phyloP scores from a whole-genome alignment of 2,329 filamentous ascomycete species.

The Pseudogymnoascus sp. region DNA sequence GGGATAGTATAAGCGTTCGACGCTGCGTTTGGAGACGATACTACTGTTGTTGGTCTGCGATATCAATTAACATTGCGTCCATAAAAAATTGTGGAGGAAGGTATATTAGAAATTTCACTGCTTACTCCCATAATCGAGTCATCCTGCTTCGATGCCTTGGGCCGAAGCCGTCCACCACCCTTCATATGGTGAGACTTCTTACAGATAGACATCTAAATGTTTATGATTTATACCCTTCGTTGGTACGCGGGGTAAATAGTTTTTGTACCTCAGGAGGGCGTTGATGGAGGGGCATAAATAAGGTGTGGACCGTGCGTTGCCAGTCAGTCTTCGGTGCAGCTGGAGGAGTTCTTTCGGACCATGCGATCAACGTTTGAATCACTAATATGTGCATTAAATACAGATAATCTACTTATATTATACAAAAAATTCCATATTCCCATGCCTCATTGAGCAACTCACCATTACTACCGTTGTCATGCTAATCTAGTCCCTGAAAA shows the following conservation, averaged over 20 bases:
- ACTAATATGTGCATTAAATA: neutral
- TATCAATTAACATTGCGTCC: neutral
- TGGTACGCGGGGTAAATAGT: neutral
- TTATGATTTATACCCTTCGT: neutral
- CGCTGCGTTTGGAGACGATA: conserved; percentile 85
- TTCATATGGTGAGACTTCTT: neutral
- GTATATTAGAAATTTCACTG: conserved; percentile 13
- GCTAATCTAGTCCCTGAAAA: neutral
- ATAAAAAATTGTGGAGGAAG: neutral
- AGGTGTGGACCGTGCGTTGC: conserved; percentile 8
- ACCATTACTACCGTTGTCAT: neutral
- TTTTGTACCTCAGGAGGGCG: neutral
- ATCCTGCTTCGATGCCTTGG: conserved; percentile 34
- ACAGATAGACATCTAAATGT: neutral
- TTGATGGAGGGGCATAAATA: neutral
- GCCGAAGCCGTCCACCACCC: conserved; percentile 13
- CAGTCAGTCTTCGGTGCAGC: neutral
- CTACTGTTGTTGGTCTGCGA: conserved; percentile 77
- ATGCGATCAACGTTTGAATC: neutral
- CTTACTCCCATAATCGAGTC: conserved; percentile 49
- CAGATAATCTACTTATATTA: neutral
- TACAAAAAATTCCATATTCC: neutral
- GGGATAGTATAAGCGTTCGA: conserved; percentile 78
- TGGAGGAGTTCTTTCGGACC: neutral
- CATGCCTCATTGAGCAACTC: neutral